A percentile compares a stretch with the other conserved stretches of the same genome.
Evolutionary conservation across 2,329 filamentous ascomycete genomes (phyloP).

Genomic region (Didymella exigua): DNA sequence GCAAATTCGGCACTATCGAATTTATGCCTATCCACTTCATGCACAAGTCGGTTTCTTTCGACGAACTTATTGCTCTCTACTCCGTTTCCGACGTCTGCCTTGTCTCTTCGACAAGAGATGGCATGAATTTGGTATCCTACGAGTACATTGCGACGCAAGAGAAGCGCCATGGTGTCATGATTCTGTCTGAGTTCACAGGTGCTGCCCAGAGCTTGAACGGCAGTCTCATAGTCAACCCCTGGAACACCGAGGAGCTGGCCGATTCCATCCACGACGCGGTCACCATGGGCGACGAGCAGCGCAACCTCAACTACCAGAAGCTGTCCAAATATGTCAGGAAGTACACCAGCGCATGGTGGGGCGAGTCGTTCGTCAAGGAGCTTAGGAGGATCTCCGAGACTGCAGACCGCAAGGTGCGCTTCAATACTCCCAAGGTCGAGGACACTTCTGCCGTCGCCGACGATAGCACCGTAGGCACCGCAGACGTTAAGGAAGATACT

Average conservation of each 20-base stretch:
- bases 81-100: slow-evolving; percentile 90
- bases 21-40: slow-evolving; percentile 99
- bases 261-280: slow-evolving; percentile 95
- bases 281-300: slow-evolving; percentile 90
- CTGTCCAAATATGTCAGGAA: slow-evolving; percentile 95
- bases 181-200: slow-evolving; percentile 94
- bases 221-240: slow-evolving; percentile 93
- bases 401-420: slow-evolving; percentile 55
- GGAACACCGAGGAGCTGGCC: slow-evolving; percentile 96
- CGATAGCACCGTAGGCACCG: neutral
- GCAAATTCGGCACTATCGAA: slow-evolving; percentile 93
- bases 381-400: slow-evolving; percentile 66
- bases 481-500: neutral
- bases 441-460: neutral
- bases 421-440: slow-evolving; percentile 18
- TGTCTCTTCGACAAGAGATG: slow-evolving; percentile 93
- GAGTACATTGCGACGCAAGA: slow-evolving; percentile 96
- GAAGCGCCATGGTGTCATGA: slow-evolving; percentile 88
- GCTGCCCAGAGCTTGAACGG: slow-evolving; percentile 94
- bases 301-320: slow-evolving; percentile 85
- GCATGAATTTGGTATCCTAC: slow-evolving; percentile 98
- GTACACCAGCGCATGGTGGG: slow-evolving; percentile 97
- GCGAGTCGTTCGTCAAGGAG: slow-evolving; percentile 87
- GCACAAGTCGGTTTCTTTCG: slow-evolving; percentile 93
- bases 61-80: slow-evolving; percentile 92